Conservation (phyloP, 2,329 filamentous ascomycete genomes). For the Penicillium expansum region DNA sequence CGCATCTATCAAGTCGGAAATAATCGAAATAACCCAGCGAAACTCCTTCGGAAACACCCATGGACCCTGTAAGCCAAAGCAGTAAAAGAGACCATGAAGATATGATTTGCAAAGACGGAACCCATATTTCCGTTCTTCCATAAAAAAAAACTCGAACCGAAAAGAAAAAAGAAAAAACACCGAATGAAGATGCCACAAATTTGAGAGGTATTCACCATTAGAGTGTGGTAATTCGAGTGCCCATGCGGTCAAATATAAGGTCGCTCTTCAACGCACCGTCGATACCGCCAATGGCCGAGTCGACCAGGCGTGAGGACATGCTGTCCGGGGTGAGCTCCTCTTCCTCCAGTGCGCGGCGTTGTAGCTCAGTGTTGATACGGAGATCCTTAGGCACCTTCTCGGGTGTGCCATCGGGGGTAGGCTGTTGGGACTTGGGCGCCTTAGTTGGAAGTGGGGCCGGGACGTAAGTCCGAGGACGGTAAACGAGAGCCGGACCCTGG, state of each 20-base stretch:
- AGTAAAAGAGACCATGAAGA: slow-evolving; percentile 11
- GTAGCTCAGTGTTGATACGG: slow-evolving; percentile 46
- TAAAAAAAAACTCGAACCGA: not conserved
- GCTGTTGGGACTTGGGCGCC: slow-evolving; percentile 23
- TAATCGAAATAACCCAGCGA: not conserved
- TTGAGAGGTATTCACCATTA: slow-evolving; percentile 4
- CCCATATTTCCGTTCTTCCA: slow-evolving; percentile 2
- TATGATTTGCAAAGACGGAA: slow-evolving; percentile 2
- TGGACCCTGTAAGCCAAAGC: not conserved
- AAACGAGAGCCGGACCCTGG: slow-evolving; percentile 44
- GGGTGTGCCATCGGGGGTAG: slow-evolving; percentile 29
- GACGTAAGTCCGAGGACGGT: slow-evolving; percentile 38
- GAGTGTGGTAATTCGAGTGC: slow-evolving; percentile 35
- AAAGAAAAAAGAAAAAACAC: slow-evolving; percentile 1
- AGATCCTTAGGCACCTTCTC: slow-evolving; percentile 40
- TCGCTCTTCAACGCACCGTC: slow-evolving; percentile 43
- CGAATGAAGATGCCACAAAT: slow-evolving; percentile 1
- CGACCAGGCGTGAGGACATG: slow-evolving; percentile 48
- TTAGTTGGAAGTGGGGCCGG: slow-evolving; percentile 29
- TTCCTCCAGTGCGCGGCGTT: slow-evolving; percentile 35
- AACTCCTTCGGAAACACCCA: slow-evolving; percentile 2
- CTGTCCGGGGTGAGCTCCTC: slow-evolving; percentile 49
- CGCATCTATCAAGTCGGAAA: not conserved
- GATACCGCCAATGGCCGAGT: slow-evolving; percentile 45
- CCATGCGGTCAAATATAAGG: slow-evolving; percentile 45